Conservation (phyloP, 106 monocot species). For the Cymbidium sinense region DNA sequence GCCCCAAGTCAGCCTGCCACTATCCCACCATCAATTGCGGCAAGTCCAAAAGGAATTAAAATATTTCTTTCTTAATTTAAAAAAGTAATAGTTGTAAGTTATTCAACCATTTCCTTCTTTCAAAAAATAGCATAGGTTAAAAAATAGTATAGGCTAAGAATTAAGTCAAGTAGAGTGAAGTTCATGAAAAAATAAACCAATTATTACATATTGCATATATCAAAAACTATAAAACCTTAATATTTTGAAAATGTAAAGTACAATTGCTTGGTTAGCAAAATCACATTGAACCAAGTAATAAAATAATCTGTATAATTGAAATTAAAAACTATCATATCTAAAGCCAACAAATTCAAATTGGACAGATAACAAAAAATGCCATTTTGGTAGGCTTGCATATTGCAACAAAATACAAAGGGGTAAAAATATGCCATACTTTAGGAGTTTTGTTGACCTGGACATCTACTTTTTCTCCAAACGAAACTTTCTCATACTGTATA, state of each 20-base stretch:
- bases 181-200: neutral
- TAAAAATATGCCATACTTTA: neutral
- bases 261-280: neutral
- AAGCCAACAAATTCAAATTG: neutral
- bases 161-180: neutral
- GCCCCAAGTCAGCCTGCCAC: no score
- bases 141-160: neutral
- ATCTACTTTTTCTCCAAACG: conserved; percentile 3
- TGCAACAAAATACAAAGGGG: neutral
- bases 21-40: no score
- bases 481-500: conserved; percentile 10
- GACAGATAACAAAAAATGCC: neutral
- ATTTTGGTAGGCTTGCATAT: neutral
- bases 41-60: no score
- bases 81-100: no score
- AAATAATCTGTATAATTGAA: neutral
- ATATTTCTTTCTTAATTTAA: no score
- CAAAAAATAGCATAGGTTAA: neutral
- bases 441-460: conserved; percentile 3
- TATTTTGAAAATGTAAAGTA: neutral
- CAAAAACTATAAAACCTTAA: neutral
- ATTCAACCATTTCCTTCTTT: no score
- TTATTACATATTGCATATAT: neutral
- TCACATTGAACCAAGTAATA: neutral
- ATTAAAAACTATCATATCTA: neutral